Conservation (phyloP, 345 rosid species). For the Citrus glauca region DNA sequence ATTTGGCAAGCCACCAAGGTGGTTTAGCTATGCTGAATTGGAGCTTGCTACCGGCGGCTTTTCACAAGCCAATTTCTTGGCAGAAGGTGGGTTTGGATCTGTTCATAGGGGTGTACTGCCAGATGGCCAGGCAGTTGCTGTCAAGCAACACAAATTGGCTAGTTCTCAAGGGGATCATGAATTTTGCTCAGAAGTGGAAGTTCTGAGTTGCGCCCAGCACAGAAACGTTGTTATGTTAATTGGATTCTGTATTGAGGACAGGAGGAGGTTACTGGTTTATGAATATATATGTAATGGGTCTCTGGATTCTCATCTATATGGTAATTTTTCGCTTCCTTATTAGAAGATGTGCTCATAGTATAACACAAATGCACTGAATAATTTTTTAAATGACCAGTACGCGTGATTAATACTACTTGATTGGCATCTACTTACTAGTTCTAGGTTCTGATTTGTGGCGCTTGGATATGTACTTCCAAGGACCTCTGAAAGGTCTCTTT, state of each 20-base stretch:
- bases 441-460: neutral
- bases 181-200: slow-evolving; percentile 99
- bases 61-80: slow-evolving; percentile 96
- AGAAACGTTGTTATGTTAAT: slow-evolving; percentile 96
- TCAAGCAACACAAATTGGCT: slow-evolving; percentile 96
- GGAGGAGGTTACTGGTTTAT: slow-evolving; percentile 87
- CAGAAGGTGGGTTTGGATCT: slow-evolving; percentile 98
- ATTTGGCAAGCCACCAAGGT: slow-evolving; percentile 95
- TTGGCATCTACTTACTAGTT: neutral
- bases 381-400: neutral
- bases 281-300: slow-evolving; percentile 99
- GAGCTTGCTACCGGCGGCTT: slow-evolving; percentile 98
- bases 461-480: neutral
- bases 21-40: slow-evolving; percentile 91
- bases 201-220: slow-evolving; percentile 98
- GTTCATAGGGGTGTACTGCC: slow-evolving; percentile 96
- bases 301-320: slow-evolving; percentile 88
- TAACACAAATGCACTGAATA: neutral
- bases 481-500: neutral
- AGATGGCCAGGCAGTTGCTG: slow-evolving; percentile 98
- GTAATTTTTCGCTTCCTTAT: slow-evolving; percentile 32
- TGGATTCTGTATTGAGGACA: slow-evolving; percentile 95
- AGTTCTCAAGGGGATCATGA: slow-evolving; percentile 99
- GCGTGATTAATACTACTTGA: neutral
- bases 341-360: neutral